Base-by-base conservation (phyloP, 139 green algal species). In the Pedinophyceae sp. region DNA sequence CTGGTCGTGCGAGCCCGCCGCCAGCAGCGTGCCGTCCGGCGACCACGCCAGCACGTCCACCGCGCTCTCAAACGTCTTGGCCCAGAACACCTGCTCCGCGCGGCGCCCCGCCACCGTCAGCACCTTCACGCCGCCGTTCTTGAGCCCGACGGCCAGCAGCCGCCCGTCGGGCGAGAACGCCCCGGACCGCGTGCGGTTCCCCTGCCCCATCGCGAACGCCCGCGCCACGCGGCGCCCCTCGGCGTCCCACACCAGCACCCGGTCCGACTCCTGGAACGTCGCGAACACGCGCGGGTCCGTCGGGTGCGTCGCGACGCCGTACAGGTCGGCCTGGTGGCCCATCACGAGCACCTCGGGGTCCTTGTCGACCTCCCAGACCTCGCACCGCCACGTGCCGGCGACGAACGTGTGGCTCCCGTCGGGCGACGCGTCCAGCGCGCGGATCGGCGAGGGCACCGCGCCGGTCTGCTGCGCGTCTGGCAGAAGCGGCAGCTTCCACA, bases 11-110 rank as follows among this genome's bases (percentile, higher is more conserved):
- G 68, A 76, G 18, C 60, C 64, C 4, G 58, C 73, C 24, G 78
- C 78, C 49, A 87, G 59, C 20, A 71, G 58, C 43, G 50, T 54
- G 50, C 55, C 48, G 60, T 77, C 64, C 30, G 77, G 77, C 27
- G 62, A 76, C 69, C 77, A 87, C 57, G 79, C 78, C 28, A 87
- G 38, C 48, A 81, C 75, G 24, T 41, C 34, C 27, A 75, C 54
- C 47, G 60, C 16, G n/a, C 23, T 34, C 7, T 18, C 38, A 20
- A 27, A 63, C 29, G 27, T 48, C 49, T 58, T 41, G 15, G 29
- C 13, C 7, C 1, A 40, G 18, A 4, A 19, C 24, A 63, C 57
- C 48, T 40, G 30, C 48, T 7, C 13, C 10, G 34, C 39, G 19
- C 69, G 52, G n/a, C 51, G 51, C 34, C 72, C 28, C 38, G 75